Percentiles rank a stretch among this genome's conserved stretches.
These are phyloP conservation scores for Euclidium syriacum DNA, from an alignment of 345 rosid species.

Conservation along the genomic window DNA sequence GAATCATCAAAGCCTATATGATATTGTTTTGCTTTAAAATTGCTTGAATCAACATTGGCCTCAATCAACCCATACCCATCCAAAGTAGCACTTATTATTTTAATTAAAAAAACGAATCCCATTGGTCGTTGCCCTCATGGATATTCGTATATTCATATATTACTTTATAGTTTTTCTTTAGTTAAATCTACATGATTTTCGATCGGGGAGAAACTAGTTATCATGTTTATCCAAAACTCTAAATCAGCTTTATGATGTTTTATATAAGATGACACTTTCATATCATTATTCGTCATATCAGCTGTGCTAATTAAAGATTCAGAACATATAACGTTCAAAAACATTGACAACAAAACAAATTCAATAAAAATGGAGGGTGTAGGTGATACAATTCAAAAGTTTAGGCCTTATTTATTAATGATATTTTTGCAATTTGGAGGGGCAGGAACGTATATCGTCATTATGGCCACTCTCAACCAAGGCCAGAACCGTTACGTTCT, in stretches of 20 bases:
- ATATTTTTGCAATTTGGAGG: constrained; percentile 60
- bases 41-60: not conserved
- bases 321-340: not conserved
- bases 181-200: constrained; percentile 22
- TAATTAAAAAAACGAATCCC: not conserved
- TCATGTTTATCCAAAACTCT: constrained; percentile 30
- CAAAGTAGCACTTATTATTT: constrained; percentile 1
- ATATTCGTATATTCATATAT: not conserved
- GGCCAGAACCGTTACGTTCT: constrained; percentile 79
- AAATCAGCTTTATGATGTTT: constrained; percentile 15
- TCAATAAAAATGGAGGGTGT: constrained; percentile 17
- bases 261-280: constrained; percentile 23
- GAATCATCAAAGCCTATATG: constrained; percentile 4
- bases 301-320: not conserved
- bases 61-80: constrained; percentile 17
- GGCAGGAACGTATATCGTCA: constrained; percentile 62
- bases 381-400: constrained; percentile 18
- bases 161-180: constrained; percentile 21
- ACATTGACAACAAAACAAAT: not conserved
- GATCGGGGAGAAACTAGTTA: constrained; percentile 6
- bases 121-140: not conserved
- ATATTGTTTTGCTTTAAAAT: constrained; percentile 9
- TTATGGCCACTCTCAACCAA: constrained; percentile 51
- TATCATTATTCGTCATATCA: not conserved
- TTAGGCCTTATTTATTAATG: constrained; percentile 64